Base-by-base conservation (phyloP, 202 grass and related monocot genomes). In the Panicum hallii region DNA sequence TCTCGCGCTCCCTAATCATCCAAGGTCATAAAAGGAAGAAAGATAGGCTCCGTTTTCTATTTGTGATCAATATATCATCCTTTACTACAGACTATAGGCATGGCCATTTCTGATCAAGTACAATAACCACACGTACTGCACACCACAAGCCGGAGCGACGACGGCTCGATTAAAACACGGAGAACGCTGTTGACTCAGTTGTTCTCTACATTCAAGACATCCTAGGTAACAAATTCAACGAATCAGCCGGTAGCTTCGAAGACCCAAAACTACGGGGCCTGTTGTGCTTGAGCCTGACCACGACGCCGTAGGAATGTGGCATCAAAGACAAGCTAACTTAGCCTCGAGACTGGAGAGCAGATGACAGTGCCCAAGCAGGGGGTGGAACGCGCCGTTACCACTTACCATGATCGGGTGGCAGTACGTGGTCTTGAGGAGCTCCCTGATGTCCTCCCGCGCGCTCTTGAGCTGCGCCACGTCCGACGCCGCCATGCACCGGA, bases 401-500 rank as follows among this genome's bases (percentile, higher is more conserved):
- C 26, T 26, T 26, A 99, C 97, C 97, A 99, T 34, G 89, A 99
- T 96, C 1, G 97, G 97, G 63, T 99, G 88, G 84, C 82, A 94
- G 79, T 89, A 92, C 2, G 73, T 96, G 74, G 84, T 77, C 72
- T 88, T 91, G 63, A 99, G 90, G 60, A 96, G 68, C 55, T 85
- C 86, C 81, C 80, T 99, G 81, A 99, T 99, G 75, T 99, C 96
- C 86, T 94, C 93, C 88, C 78, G 82, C 10, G 93, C 96, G 70
- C 75, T 87, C 81, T 90, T 99, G 81, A 99, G 84, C 88, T 96
- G 93, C 86, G 75, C 84, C 15, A 84, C 80, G 54, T 94, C 91
- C 28, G 96, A 92, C 78, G 91, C 90, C 74, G 91, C 79, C 88
- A 80, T 87, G 55, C 89, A 84, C 80, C 85, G 80, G 26, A 90